Evolutionary conservation across 768 basidiomycete species (phyloP).

Genomic region (Hericium coralloides): DNA sequence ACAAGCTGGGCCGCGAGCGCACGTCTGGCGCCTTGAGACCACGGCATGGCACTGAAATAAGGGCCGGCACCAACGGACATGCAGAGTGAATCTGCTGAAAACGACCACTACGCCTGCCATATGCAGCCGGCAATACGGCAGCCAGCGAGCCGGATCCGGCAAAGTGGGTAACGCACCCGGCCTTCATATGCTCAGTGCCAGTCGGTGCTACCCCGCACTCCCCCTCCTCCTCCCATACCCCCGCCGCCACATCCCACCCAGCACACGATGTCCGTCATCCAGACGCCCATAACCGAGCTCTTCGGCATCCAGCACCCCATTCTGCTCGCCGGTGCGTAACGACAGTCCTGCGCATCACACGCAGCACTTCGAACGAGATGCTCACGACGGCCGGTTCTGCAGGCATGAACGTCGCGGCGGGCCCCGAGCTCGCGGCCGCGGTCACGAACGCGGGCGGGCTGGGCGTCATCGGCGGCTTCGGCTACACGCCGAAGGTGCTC

Average conservation of each 20-base stretch:
- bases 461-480: constrained; percentile 87
- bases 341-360: too few species aligned
- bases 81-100: too few species aligned
- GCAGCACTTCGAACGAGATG: too few species aligned
- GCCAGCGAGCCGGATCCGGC: too few species aligned
- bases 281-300: constrained; percentile 81
- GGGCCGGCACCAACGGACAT: too few species aligned
- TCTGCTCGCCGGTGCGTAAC: constrained; percentile 66
- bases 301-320: constrained; percentile 88
- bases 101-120: too few species aligned
- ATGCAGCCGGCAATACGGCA: too few species aligned
- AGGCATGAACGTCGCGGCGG: constrained; percentile 63
- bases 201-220: not conserved
- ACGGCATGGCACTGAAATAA: too few species aligned
- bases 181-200: too few species aligned
- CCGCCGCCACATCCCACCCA: not conserved
- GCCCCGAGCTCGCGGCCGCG: constrained; percentile 83
- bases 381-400: not conserved
- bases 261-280: constrained; percentile 47
- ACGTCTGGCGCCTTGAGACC: too few species aligned
- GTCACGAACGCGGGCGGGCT: constrained; percentile 92
- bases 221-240: not conserved
- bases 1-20: too few species aligned
- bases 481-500: constrained; percentile 77
- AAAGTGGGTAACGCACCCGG: too few species aligned